These are phyloP conservation scores for Saprolegnia diclina DNA, from an alignment of 352 stramenopile species.

Conservation along the genomic window DNA sequence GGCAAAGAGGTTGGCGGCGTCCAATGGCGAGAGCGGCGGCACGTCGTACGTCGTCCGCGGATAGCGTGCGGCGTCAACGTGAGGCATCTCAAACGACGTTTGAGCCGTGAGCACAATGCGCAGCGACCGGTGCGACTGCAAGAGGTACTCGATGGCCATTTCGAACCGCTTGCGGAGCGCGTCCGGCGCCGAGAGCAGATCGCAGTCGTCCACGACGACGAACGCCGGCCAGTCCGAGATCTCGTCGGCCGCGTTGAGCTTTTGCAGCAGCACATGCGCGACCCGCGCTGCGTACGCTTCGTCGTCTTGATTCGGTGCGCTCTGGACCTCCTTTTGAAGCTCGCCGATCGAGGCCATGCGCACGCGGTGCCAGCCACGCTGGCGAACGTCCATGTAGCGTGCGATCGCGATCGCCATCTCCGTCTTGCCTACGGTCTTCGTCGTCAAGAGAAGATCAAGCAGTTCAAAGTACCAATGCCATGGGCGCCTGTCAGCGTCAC, in stretches of 20 bases:
- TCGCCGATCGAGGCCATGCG: background rate
- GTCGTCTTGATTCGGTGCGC: background rate
- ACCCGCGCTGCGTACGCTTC: background rate
- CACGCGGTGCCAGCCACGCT: background rate
- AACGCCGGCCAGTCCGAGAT: background rate
- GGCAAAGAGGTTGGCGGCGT: conserved; percentile 2
- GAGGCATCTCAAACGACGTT: background rate
- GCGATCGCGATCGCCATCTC: conserved; percentile 8
- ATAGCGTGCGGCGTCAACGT: background rate
- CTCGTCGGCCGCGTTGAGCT: background rate
- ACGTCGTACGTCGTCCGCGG: background rate
- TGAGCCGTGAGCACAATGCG: conserved; percentile 2
- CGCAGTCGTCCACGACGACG: conserved; percentile 2
- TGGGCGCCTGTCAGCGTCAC: conserved; percentile 13
- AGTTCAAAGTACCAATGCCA: conserved; percentile 8
- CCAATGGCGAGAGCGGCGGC: background rate
- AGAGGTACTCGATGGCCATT: background rate
- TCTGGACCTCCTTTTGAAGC: background rate
- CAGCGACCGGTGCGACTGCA: background rate
- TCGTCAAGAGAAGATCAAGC: background rate
- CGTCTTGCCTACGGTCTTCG: conserved; percentile 3
- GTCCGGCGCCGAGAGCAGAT: background rate
- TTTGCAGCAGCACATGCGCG: background rate
- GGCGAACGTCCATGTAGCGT: conserved; percentile 4
- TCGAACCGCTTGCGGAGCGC: background rate